Base-by-base conservation (phyloP, 805 yeast genomes). In the Zygotorulaspora florentina region DNA sequence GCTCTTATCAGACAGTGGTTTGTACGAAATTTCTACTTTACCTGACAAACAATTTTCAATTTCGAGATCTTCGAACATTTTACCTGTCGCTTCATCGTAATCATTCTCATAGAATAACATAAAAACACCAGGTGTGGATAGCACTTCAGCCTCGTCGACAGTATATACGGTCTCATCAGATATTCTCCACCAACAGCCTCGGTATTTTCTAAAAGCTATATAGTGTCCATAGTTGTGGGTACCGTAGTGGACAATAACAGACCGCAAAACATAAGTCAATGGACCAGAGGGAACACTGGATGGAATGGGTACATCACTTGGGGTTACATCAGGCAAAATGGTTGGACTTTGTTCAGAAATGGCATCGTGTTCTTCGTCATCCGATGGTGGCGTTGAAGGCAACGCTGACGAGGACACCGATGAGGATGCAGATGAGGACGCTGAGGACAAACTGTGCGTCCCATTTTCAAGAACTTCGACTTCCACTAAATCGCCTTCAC, bases 191-290 rank as follows among this genome's bases (percentile, higher is more conserved):
- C 99, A 91, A 9, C 80, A 74, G 2, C 90, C 93, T 54, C 95
- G 77, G 47, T 70, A 76, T 58, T 80, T 83, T 59, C 97, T 79
- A 68, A 78, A 91, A 35, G 95, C 88, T 50, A 91, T 86, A 62
- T 91, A 91, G 65, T 91, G 99, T n/a, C 99, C 99, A 62, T 88
- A 93, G 57, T 91, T 89, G 57, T 93, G 97, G 1, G 96, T 85
- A 40, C 99, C 99, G 63, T 84, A 90, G 65, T 91, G 99, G 1
- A 91, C 82, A 37, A 91, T 86, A 1, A 87, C 93, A 0, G 96
- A 87, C 59, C 86, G 86, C 50, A 91, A 73, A 33, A 80, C 74
- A 64, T 91, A 91, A 2, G 74, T 69, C 36, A 84, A 62, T 2
- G 74, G 71, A 2, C 80, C 75, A 47, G 67, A 61, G 5, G 68